Percentiles rank a stretch among this genome's conserved stretches.
Evolutionary conservation across 2,329 filamentous ascomycete genomes (phyloP).

Genomic region (Hymenoscyphus salicellus): DNA sequence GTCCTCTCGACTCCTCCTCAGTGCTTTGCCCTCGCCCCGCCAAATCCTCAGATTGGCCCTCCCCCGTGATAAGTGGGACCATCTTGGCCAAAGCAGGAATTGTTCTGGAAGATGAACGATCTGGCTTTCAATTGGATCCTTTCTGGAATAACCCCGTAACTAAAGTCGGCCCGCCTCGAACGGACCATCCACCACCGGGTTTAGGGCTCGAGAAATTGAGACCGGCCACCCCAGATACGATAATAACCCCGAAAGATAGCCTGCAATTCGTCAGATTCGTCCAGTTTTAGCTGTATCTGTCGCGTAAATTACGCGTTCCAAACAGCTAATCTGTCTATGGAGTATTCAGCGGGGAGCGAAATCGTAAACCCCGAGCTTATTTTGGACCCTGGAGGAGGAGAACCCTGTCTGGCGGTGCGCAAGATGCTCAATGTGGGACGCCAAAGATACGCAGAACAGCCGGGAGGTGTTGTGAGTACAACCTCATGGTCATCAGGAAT

Average conservation of each 20-base stretch:
- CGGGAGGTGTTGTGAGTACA: conserved; percentile 10
- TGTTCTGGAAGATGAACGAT: conserved; percentile 20
- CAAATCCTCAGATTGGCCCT: not conserved
- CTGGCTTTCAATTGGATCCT: conserved; percentile 1
- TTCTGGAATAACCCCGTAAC: not conserved
- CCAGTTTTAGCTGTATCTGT: not conserved
- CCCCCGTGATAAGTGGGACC: not conserved
- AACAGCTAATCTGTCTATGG: not conserved
- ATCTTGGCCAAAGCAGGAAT: conserved; percentile 14
- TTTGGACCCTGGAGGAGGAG: conserved; percentile 14
- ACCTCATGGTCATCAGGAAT: conserved; percentile 5
- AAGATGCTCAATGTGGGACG: not conserved
- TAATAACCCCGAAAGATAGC: not conserved
- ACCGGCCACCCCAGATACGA: not conserved
- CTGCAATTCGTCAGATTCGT: not conserved
- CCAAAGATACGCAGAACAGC: conserved; percentile 21
- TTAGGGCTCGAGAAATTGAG: not conserved
- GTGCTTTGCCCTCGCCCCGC: not conserved
- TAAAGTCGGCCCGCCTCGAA: not conserved
- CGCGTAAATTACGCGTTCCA: not conserved
- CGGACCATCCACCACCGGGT: not conserved
- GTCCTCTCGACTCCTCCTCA: not conserved
- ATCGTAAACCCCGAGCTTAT: conserved; percentile 1
- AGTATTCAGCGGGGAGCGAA: conserved; percentile 2
- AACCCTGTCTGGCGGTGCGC: conserved; percentile 14